Evolutionary conservation across 2,329 filamentous ascomycete genomes (phyloP).

Genomic region (Pseudogymnoascus sp.): DNA sequence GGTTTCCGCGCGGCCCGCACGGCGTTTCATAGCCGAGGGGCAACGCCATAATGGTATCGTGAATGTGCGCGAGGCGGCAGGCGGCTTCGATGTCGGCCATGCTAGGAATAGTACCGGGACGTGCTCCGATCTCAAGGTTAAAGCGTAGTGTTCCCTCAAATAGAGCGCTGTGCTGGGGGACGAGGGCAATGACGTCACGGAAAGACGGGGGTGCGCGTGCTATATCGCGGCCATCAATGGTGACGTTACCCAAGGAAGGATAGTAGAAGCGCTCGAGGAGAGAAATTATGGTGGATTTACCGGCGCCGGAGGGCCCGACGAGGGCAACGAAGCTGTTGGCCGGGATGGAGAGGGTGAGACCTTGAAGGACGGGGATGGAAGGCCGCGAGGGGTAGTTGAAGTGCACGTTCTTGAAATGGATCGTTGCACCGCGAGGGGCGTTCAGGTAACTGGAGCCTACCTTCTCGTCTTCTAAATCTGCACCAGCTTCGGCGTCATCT

Average conservation of each 20-base stretch:
- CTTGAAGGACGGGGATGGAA: constrained; percentile 49
- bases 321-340: constrained; percentile 56
- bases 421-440: constrained; percentile 22
- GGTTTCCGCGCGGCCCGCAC: constrained; percentile 63
- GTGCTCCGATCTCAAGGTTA: constrained; percentile 48
- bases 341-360: constrained; percentile 48
- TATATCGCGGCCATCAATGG: constrained; percentile 36
- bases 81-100: constrained; percentile 58
- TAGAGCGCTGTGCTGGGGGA: constrained; percentile 49
- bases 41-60: constrained; percentile 56
- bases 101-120: constrained; percentile 46
- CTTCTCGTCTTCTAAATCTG: constrained; percentile 19
- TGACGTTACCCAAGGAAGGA: constrained; percentile 28
- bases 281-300: constrained; percentile 58
- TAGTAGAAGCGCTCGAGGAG: constrained; percentile 46
- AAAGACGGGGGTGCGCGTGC: constrained; percentile 34
- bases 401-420: constrained; percentile 50
- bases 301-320: constrained; percentile 58
- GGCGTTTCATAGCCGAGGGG: constrained; percentile 61
- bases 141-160: constrained; percentile 50
- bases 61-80: constrained; percentile 60
- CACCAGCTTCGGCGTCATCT: constrained; percentile 25
- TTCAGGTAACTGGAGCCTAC: constrained; percentile 30
- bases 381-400: constrained; percentile 60
- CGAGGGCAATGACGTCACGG: constrained; percentile 45